Base-by-base conservation (phyloP, 108 stramenopile genomes). In the Pseudonitzschia delicatissima region DNA sequence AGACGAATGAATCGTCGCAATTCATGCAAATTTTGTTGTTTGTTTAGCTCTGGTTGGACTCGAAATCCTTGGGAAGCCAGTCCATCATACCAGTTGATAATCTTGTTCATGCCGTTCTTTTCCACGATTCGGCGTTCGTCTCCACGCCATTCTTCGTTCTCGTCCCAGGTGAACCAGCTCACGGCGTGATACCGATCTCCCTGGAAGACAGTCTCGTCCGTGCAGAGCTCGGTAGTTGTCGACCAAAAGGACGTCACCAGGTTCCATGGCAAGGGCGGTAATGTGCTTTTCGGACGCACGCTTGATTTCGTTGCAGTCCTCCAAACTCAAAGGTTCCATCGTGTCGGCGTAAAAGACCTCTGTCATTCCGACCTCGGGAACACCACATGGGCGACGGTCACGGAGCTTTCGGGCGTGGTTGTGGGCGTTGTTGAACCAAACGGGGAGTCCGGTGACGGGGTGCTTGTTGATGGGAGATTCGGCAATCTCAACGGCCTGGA, bases 151-250 rank as follows among this genome's bases (percentile, higher is more conserved):
- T 83, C 87, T 45, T 77, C 81, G 55, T 89, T 86, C 23, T 90
- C 72, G 70, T 92, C 90, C 93, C 93, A 95, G 0, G 90, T 91
- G 68, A 95, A 95, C 94, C 94, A 95, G 9, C 74, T 82, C 0
- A 95, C 94, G 42, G 94, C 94, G 78, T 95, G 94, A 67, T 83
- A 95, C 8, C 94, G 86, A 76, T 95, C 94, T 3, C 94, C 94
- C 45, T 87, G 77, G 67, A 95, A 95, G 45, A 91, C 87, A 72
- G n/a, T 95, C 91, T 8, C 94, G 77, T 26, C 94, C 94, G 52
- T 95, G 94, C 21, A 95, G 77, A n/a, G 88, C 84, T 25, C 94
- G 85, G 79, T 95, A 95, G 71, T 95, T 95, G 74, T 95, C 94
- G 36, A 92, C 90, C 57, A 95, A 77, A 8, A 95, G 75, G 29